Base-by-base conservation (phyloP, 805 yeast species). In the Saturnispora halmiae region DNA sequence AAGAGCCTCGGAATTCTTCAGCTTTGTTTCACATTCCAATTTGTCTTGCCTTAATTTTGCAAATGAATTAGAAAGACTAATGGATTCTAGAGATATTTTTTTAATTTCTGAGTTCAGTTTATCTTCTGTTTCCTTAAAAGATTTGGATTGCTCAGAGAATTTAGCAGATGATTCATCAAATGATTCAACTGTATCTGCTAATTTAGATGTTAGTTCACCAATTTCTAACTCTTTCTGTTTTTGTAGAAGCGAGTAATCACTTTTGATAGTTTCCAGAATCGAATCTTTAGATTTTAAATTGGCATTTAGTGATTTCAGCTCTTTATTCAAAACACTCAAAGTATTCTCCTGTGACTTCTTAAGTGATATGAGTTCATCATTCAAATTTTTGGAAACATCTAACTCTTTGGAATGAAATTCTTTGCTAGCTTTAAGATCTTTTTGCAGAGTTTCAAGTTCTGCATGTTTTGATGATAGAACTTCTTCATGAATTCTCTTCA, bases 401-500 rank as follows among this genome's bases (percentile, higher is more conserved):
- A 36, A 14, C 4, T 13, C 18, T 10, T 28, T 28, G 3, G 25
- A 19, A 36, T 36, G 20, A 21, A 13, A 28, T 19, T 36, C 28
- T 22, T 28, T 29, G 11, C 16, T 26, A n/a, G 10, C 11, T 7
- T 16, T 9, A 11, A 36, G 7, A 10, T 36, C 39, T 13, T 29
- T 36, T 29, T 36, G 20, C 19, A 36, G 6, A 8, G 21, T 16
- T 15, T 29, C 32, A 18, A 36, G 19, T 14, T 36, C 33, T 4
- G 33, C 9, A 11, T 36, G 15, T 28, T 29, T 36, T 4, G 16
- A 6, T 10, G 24, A 6, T 15, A 14, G n/a, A 7, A 15, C 28
- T 7, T n/a, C 29, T 22, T 28, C 32, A n/a, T 36, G 34, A 3
- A 21, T 16, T 11, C 29, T 36, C 24, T 36, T 36, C 21, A 36